Evolutionary conservation across 2,329 filamentous ascomycete genomes (phyloP).

Genomic region (Sclerotinia spermophila): DNA sequence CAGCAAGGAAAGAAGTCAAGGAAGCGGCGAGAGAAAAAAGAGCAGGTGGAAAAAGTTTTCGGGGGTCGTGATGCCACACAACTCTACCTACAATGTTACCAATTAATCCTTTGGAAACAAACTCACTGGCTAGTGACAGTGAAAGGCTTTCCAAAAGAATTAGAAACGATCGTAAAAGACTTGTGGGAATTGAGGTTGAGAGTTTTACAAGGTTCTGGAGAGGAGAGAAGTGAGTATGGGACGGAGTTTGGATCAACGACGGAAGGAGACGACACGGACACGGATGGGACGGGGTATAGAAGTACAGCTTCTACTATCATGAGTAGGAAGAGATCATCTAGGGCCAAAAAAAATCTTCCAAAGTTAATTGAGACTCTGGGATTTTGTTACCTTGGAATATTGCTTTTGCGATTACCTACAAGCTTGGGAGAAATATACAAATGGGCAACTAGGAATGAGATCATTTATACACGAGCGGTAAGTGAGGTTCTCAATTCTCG

Average conservation of each 20-base stretch:
- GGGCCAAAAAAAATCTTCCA: slow-evolving; percentile 47
- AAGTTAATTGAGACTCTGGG: slow-evolving; percentile 70
- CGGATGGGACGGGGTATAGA: slow-evolving; percentile 37
- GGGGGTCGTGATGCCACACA: slow-evolving; percentile 66
- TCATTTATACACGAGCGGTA: slow-evolving; percentile 70
- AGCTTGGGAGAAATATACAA: slow-evolving; percentile 66
- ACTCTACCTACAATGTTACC: slow-evolving; percentile 79
- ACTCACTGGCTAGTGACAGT: slow-evolving; percentile 66
- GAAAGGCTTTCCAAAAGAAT: slow-evolving; percentile 64
- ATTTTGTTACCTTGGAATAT: slow-evolving; percentile 73
- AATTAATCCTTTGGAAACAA: slow-evolving; percentile 82
- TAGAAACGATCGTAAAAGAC: slow-evolving; percentile 77
- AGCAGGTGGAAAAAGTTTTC: slow-evolving; percentile 54
- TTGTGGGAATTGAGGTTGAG: slow-evolving; percentile 66
- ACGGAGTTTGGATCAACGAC: slow-evolving; percentile 39
- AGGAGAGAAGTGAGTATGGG: slow-evolving; percentile 35
- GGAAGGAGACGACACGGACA: slow-evolving; percentile 39
- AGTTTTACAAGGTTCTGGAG: slow-evolving; percentile 42
- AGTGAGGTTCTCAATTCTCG: slow-evolving; percentile 30
- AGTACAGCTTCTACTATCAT: slow-evolving; percentile 48
- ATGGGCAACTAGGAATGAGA: slow-evolving; percentile 64
- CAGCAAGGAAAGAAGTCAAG: slow-evolving; percentile 53
- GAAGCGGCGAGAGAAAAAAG: slow-evolving; percentile 59
- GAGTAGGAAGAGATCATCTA: slow-evolving; percentile 26
- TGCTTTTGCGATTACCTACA: slow-evolving; percentile 74